Evolutionary conservation across 78 protist genomes (phyloP).

Genomic region (Emiliania huxleyi): DNA sequence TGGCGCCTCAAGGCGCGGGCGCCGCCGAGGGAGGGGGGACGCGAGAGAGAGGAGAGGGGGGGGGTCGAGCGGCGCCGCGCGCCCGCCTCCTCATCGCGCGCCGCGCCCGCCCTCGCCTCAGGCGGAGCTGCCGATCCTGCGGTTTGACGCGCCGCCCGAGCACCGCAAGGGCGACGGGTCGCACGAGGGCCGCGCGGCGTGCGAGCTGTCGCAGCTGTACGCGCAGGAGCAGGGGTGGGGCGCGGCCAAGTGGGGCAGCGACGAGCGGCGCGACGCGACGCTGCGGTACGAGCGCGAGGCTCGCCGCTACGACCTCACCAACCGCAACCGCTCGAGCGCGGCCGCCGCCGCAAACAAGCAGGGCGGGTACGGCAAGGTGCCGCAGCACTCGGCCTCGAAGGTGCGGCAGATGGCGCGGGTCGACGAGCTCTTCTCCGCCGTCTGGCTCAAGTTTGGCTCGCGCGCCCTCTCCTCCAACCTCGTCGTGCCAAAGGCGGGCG

Average conservation of each 20-base stretch:
- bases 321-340: not conserved
- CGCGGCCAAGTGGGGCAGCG: not conserved
- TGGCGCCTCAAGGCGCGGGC: too few species aligned
- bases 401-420: not conserved
- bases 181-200: not conserved
- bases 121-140: not conserved
- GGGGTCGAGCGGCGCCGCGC: too few species aligned
- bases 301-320: not conserved
- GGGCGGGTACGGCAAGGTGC: conserved; percentile 18
- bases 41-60: too few species aligned
- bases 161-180: not conserved
- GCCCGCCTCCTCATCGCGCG: too few species aligned
- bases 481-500: not conserved
- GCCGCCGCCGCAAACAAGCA: not conserved
- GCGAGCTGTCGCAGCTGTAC: not conserved
- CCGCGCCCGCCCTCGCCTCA: too few species aligned
- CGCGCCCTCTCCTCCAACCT: not conserved
- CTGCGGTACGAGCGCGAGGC: not conserved
- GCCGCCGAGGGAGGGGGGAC: too few species aligned
- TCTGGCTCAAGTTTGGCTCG: not conserved
- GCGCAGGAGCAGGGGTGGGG: not conserved
- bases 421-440: not conserved
- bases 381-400: not conserved
- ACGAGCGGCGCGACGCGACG: not conserved
- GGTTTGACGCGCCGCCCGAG: not conserved